Percentiles rank a stretch among this genome's conserved stretches.
Evolutionary conservation across 805 yeast species (phyloP).

Genomic region (Kluyveromyces nonfermentans): DNA sequence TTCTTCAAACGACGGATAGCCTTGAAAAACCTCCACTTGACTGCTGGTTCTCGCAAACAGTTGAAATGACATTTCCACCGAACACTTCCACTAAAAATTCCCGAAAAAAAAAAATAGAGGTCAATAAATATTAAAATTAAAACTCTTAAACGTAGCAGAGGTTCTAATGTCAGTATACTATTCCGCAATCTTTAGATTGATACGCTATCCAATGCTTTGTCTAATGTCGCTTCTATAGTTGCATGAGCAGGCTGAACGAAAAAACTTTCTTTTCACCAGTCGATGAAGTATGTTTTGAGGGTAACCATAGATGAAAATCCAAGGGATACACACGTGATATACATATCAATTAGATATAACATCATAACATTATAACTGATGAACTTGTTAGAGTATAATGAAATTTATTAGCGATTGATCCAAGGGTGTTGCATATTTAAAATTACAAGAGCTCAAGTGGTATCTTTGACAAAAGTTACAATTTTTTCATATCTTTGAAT

Average conservation of each 20-base stretch:
- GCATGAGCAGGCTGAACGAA: background rate
- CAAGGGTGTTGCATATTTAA: too few species aligned
- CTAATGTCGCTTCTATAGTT: background rate
- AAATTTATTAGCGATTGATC: too few species aligned
- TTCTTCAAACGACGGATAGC: conserved; percentile 23
- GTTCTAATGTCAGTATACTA: background rate
- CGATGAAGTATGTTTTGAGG: background rate
- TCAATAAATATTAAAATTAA: too few species aligned
- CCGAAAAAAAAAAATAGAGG: background rate
- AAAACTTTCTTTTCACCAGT: background rate
- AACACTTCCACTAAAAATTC: background rate
- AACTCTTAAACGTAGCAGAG: too few species aligned
- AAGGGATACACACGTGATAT: background rate
- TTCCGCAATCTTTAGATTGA: background rate
- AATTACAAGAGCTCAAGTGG: too few species aligned
- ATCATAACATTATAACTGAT: background rate
- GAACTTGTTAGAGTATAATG: too few species aligned
- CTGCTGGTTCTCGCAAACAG: conserved; percentile 28
- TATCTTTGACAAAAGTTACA: too few species aligned
- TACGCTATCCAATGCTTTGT: background rate
- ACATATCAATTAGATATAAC: background rate
- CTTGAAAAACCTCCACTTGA: conserved; percentile 28
- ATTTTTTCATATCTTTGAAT: background rate
- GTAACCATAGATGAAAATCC: background rate
- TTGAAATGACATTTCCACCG: conserved; percentile 25